Evolutionary conservation across 1,139 yeast species (phyloP), one percentile per base, ranked within the genome.

Genomic region (Sugiyamaella pinicola): DNA sequence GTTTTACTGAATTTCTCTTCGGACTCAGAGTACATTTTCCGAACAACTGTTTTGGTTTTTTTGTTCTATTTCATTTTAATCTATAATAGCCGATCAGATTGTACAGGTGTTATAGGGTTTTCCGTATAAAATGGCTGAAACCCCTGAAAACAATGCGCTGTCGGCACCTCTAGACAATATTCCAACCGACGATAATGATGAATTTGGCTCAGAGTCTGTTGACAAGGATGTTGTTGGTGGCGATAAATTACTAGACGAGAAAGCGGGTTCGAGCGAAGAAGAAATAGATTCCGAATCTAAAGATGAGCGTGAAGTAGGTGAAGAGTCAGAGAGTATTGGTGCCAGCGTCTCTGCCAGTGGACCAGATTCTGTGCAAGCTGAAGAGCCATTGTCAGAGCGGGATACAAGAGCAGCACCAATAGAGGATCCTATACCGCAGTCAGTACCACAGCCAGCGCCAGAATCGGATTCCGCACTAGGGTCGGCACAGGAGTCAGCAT

Each of bases 171-270:
- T 34, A 17, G 47, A 33, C n/a, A n/a, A 39, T 24, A 2, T 43
- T 13, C 18, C 38, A 26, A 24, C 18, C 44, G 43, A 46, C 18
- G 29, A 21, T 10, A 15, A 22, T 13, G 18, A 33, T 44, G 48
- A 44, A 19, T 44, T 44, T 13, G 48, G 48, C 6, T 29, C 29
- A 42, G 46, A 42, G 15, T n/a, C 35, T 4, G 18, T 40, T 40
- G 44, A 7, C 9, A 8, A 24, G 2, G 46, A 28, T 28, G 19
- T 18, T 12, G 29, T 21, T 2, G 29, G 19, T 3, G 40, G n/a
- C n/a, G 40, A 18, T 13, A 24, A 34, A 8, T 24, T 22, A 15
- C 13, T 44, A 19, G 17, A 22, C 7, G 22, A 21, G 4, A 31
- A 40, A 7, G n/a, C n/a, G n/a, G n/a, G n/a, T n/a, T n/a, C n/a